These are phyloP conservation scores for Sporobolomyces pararoseus DNA, from an alignment of 768 basidiomycete species.

Conservation along the genomic window DNA sequence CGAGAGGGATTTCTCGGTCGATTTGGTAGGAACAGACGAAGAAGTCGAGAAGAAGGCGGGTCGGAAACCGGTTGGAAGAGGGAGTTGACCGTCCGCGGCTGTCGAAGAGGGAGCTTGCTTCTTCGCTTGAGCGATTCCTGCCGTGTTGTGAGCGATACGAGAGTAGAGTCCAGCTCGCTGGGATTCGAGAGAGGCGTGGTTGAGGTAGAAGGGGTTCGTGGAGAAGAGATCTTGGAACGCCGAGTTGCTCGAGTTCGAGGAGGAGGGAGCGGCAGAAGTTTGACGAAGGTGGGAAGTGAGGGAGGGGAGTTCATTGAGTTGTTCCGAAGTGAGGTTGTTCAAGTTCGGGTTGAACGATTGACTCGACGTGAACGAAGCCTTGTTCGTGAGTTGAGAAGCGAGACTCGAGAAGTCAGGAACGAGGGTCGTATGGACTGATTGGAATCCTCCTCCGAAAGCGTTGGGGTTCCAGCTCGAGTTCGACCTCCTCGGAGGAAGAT, in stretches of 20 bases:
- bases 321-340: slow-evolving; percentile 26
- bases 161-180: slow-evolving; percentile 45
- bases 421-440: slow-evolving; percentile 39
- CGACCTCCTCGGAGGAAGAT: slow-evolving; percentile 43
- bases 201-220: slow-evolving; percentile 44
- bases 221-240: slow-evolving; percentile 44
- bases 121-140: slow-evolving; percentile 32
- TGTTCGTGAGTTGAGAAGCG: slow-evolving; percentile 16
- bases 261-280: background rate
- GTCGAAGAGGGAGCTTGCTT: background rate
- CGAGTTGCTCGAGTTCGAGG: slow-evolving; percentile 13
- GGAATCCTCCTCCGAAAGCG: slow-evolving; percentile 33
- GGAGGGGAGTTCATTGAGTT: slow-evolving; percentile 32
- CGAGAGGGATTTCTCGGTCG: slow-evolving; percentile 8
- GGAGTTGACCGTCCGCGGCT: slow-evolving; percentile 4
- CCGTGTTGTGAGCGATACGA: slow-evolving; percentile 44
- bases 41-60: slow-evolving; percentile 44
- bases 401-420: slow-evolving; percentile 34
- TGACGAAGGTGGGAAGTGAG: slow-evolving; percentile 42
- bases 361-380: background rate
- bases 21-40: slow-evolving; percentile 42
- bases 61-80: slow-evolving; percentile 28
- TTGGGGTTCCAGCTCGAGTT: slow-evolving; percentile 12
- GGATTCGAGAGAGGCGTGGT: slow-evolving; percentile 30
- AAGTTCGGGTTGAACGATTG: slow-evolving; percentile 41